Conservation (phyloP, 2,329 filamentous ascomycete species). For the Penicillium thymicola region DNA sequence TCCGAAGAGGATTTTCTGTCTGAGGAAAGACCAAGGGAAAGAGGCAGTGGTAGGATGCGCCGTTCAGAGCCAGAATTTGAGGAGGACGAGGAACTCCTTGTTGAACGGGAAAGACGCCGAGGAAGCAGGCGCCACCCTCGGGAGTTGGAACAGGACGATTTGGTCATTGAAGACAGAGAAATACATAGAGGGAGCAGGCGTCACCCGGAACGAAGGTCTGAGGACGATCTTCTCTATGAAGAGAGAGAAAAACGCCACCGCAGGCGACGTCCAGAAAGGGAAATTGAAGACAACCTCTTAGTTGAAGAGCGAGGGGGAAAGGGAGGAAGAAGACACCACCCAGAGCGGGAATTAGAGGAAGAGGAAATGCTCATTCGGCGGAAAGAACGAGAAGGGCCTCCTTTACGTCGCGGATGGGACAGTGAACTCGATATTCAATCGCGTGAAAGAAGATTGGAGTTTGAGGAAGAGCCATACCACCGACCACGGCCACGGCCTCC, state of each 20-base stretch:
- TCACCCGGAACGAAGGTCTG: constrained; percentile 19
- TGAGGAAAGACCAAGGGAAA: constrained; percentile 19
- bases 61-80: constrained; percentile 18
- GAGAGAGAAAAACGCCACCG: not conserved
- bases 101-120: not conserved
- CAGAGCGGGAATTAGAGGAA: constrained; percentile 25
- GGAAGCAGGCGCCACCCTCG: not conserved
- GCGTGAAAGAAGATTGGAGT: not conserved
- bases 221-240: constrained; percentile 6
- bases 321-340: constrained; percentile 11
- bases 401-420: constrained; percentile 5
- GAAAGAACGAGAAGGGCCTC: constrained; percentile 11
- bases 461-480: not conserved
- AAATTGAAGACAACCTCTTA: not conserved
- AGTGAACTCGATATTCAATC: constrained; percentile 3
- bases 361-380: constrained; percentile 16
- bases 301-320: not conserved
- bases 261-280: not conserved
- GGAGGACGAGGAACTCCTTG: not conserved
- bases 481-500: not conserved
- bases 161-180: constrained; percentile 1
- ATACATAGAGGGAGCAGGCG: constrained; percentile 7
- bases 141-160: not conserved
- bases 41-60: not conserved
- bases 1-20: constrained; percentile 24